phyloP scores from a whole-genome alignment of 805 yeast species.

The Lipomyces spencermartinsiae region DNA sequence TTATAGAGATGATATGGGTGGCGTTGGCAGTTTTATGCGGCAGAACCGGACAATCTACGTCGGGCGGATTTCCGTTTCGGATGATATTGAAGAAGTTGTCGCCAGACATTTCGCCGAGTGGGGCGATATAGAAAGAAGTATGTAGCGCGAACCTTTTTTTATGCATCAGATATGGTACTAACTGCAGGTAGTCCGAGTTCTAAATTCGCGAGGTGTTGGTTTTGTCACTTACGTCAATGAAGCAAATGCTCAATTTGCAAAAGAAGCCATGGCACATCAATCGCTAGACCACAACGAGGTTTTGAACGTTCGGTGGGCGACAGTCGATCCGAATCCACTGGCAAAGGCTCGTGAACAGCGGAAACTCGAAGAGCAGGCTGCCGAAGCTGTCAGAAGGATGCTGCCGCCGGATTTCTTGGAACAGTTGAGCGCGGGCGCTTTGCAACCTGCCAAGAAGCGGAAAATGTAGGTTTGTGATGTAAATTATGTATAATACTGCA shows the following conservation, averaged over 20 bases:
- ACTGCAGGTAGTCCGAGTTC: slow-evolving; percentile 53
- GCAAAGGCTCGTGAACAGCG: slow-evolving; percentile 60
- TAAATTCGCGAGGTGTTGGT: slow-evolving; percentile 70
- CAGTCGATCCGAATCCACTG: slow-evolving; percentile 80
- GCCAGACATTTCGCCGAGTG: slow-evolving; percentile 67
- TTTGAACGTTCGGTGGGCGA: slow-evolving; percentile 83
- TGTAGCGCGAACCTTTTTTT: background rate
- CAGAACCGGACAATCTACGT: slow-evolving; percentile 79
- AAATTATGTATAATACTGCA: background rate
- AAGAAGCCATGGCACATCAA: slow-evolving; percentile 92
- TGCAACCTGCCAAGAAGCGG: slow-evolving; percentile 28
- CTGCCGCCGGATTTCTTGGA: slow-evolving; percentile 46
- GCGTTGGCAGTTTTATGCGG: slow-evolving; percentile 79
- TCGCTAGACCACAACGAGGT: slow-evolving; percentile 70
- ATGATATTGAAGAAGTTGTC: slow-evolving; percentile 50
- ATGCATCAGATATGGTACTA: background rate
- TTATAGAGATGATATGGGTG: slow-evolving; percentile 92
- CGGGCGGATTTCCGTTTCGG: slow-evolving; percentile 60
- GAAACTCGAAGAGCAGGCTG: slow-evolving; percentile 58
- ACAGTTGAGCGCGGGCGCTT: slow-evolving; percentile 25
- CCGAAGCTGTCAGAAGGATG: slow-evolving; percentile 50
- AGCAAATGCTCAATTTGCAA: slow-evolving; percentile 87
- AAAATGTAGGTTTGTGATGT: slow-evolving; percentile 11
- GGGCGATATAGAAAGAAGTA: slow-evolving; percentile 70
- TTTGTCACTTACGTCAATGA: slow-evolving; percentile 76